These are phyloP conservation scores for Aureobasidium sp. DNA, from an alignment of 2,329 filamentous ascomycete genomes.

Conservation along the genomic window DNA sequence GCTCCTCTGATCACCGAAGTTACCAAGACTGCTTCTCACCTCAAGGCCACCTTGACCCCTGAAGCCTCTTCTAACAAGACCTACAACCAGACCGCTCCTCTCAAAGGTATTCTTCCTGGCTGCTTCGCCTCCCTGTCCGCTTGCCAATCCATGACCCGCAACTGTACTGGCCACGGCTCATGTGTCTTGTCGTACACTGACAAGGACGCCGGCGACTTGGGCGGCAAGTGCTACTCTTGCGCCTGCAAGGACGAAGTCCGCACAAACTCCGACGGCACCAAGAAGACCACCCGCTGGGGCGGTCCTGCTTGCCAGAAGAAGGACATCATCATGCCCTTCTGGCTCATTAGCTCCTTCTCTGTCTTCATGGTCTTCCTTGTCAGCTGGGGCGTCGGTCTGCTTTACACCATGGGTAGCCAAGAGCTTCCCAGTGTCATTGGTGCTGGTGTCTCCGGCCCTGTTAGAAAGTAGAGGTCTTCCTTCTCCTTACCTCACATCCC, in stretches of 20 bases:
- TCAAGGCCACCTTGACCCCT: constrained; percentile 7
- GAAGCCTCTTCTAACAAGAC: constrained; percentile 6
- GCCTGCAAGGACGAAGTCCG: constrained; percentile 58
- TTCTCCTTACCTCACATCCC: neutral
- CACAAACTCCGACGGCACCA: constrained; percentile 42
- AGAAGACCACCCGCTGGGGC: constrained; percentile 68
- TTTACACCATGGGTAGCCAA: constrained; percentile 79
- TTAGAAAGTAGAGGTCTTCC: constrained; percentile 16
- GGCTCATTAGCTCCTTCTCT: constrained; percentile 71
- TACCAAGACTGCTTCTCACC: constrained; percentile 14
- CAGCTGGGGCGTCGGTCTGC: constrained; percentile 63
- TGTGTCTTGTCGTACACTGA: constrained; percentile 62
- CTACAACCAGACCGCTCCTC: constrained; percentile 30
- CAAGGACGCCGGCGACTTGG: constrained; percentile 33
- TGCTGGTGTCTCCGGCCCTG: constrained; percentile 78
- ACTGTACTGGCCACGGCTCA: constrained; percentile 74
- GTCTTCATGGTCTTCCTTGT: constrained; percentile 63
- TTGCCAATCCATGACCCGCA: constrained; percentile 64
- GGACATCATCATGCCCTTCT: constrained; percentile 83
- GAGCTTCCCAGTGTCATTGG: constrained; percentile 89
- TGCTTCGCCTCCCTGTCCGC: constrained; percentile 67
- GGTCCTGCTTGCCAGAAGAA: constrained; percentile 84
- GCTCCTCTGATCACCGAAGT: constrained; percentile 18
- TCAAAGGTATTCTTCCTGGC: constrained; percentile 53
- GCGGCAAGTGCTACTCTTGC: constrained; percentile 66